phyloP scores from a whole-genome alignment of 1,284 basidiomycete species.

The Coriolopsis trogii region DNA sequence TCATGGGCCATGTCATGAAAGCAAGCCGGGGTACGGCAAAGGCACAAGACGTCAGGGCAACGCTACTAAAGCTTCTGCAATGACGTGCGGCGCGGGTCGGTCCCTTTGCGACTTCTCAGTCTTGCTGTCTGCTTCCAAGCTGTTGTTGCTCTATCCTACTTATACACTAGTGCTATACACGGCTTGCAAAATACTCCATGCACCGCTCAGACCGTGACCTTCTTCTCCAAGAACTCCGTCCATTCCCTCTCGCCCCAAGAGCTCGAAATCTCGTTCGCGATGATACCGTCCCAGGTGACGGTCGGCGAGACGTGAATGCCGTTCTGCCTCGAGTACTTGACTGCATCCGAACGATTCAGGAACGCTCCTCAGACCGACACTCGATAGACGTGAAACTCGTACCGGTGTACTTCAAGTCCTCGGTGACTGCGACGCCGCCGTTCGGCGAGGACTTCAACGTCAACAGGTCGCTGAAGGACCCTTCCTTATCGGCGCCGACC shows the following conservation, averaged over 20 bases:
- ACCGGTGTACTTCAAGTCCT: slow-evolving; percentile 87
- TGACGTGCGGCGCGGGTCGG: too few species aligned
- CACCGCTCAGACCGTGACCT: slow-evolving; percentile 45
- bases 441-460: slow-evolving; percentile 68
- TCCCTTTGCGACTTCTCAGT: neutral
- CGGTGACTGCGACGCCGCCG: slow-evolving; percentile 76
- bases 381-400: slow-evolving; percentile 29
- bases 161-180: slow-evolving; percentile 15
- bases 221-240: slow-evolving; percentile 77
- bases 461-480: slow-evolving; percentile 64
- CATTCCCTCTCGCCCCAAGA: slow-evolving; percentile 87
- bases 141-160: neutral
- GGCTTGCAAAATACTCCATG: neutral
- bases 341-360: slow-evolving; percentile 36
- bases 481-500: slow-evolving; percentile 49
- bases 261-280: slow-evolving; percentile 80
- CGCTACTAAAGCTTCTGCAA: slow-evolving; percentile 48
- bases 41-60: slow-evolving; percentile 49
- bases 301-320: slow-evolving; percentile 92
- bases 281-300: slow-evolving; percentile 83
- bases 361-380: neutral
- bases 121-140: neutral
- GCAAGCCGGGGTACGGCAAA: slow-evolving; percentile 80
- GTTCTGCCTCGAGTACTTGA: slow-evolving; percentile 92
- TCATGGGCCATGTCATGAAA: slow-evolving; percentile 92